These are phyloP conservation scores for Penicillium sp. DNA, from an alignment of 2,329 filamentous ascomycete genomes.

Conservation along the genomic window DNA sequence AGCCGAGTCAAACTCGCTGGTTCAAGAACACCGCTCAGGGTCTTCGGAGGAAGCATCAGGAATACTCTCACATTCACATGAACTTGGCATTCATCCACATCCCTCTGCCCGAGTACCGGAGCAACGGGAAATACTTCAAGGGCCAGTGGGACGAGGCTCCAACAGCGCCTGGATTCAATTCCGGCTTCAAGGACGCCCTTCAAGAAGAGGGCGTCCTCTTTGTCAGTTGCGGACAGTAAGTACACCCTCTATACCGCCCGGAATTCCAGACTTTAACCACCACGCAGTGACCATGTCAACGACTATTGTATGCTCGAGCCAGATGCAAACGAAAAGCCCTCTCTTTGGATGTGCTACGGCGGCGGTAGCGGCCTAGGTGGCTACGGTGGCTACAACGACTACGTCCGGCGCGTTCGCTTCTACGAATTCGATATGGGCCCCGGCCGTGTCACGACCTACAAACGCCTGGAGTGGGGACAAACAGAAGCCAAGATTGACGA, in stretches of 20 bases:
- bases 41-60: slow-evolving; percentile 72
- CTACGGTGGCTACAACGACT: slow-evolving; percentile 87
- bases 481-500: slow-evolving; percentile 55
- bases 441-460: slow-evolving; percentile 86
- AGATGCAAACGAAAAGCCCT: slow-evolving; percentile 56
- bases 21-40: slow-evolving; percentile 75
- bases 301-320: slow-evolving; percentile 82
- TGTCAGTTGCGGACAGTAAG: slow-evolving; percentile 87
- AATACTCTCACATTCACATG: slow-evolving; percentile 90
- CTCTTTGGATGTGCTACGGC: slow-evolving; percentile 97
- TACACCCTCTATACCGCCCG: slow-evolving; percentile 21
- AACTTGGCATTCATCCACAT: slow-evolving; percentile 98
- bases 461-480: slow-evolving; percentile 71
- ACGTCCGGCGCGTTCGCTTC: slow-evolving; percentile 76
- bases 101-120: slow-evolving; percentile 82
- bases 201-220: slow-evolving; percentile 81
- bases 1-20: slow-evolving; percentile 91
- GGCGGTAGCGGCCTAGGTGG: slow-evolving; percentile 90
- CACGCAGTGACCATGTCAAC: slow-evolving; percentile 79
- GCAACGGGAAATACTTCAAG: slow-evolving; percentile 57
- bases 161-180: slow-evolving; percentile 86
- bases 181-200: slow-evolving; percentile 86
- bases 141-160: slow-evolving; percentile 79
- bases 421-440: slow-evolving; percentile 94
- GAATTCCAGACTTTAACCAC: slow-evolving; percentile 20